A percentile compares a stretch with the other conserved stretches of the same genome.
phyloP scores from a whole-genome alignment of 2,329 filamentous ascomycete species.

The Macrophomina tecta region DNA sequence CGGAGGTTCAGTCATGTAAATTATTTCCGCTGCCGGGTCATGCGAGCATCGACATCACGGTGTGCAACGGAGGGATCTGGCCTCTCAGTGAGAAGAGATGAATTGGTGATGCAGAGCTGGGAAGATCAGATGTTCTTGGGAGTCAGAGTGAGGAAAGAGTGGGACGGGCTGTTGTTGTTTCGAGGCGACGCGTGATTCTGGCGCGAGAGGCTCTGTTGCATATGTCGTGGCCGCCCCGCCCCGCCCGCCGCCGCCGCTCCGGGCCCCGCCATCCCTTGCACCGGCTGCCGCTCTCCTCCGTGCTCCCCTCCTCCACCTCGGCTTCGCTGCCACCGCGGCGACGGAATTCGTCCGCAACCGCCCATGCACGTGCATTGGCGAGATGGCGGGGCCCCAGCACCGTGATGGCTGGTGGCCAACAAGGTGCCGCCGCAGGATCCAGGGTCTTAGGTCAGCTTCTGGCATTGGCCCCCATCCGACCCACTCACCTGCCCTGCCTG shows the following conservation, averaged over 20 bases:
- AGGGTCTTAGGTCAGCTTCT: constrained; percentile 4
- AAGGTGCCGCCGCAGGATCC: not conserved
- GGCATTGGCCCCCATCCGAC: constrained; percentile 1
- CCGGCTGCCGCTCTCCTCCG: not conserved
- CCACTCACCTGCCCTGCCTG: not conserved
- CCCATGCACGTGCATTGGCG: not conserved
- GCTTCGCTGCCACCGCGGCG: not conserved
- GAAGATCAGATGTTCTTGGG: not conserved
- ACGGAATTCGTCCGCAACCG: not conserved
- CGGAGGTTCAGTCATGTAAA: not conserved
- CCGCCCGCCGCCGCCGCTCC: not conserved
- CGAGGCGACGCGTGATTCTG: constrained; percentile 14
- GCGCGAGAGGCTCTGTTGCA: not conserved
- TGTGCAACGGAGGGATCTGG: not conserved
- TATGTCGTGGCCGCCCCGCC: not conserved
- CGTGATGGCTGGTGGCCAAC: constrained; percentile 2
- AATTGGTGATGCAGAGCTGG: not conserved
- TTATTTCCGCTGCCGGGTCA: not conserved
- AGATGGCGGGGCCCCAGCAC: constrained; percentile 5
- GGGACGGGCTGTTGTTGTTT: not conserved
- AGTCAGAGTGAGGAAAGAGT: constrained; percentile 6
- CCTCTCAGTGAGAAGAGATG: not conserved
- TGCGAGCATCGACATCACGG: constrained; percentile 1
- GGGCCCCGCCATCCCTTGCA: constrained; percentile 1
- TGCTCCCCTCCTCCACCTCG: constrained; percentile 2